These are phyloP conservation scores for Elongisporangium prolatum DNA, from an alignment of 352 stramenopile genomes.

Conservation along the genomic window DNA sequence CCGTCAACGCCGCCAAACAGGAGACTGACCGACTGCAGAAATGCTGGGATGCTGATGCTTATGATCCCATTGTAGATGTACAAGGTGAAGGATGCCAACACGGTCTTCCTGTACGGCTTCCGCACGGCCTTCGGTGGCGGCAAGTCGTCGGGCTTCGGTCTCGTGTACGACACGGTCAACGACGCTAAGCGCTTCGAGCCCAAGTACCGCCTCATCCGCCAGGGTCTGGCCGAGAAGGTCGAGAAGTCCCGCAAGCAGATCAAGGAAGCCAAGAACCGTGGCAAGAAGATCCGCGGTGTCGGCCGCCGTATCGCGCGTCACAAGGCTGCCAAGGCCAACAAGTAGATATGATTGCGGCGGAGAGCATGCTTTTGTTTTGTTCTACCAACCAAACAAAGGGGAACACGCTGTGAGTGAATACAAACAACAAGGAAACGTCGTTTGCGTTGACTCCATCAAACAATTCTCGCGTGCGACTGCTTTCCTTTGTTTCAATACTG, in stretches of 20 bases:
- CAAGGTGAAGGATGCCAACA: slow-evolving; percentile 95
- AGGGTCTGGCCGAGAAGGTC: slow-evolving; percentile 91
- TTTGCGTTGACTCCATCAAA: background rate
- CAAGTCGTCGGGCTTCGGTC: slow-evolving; percentile 97
- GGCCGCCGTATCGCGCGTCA: slow-evolving; percentile 97
- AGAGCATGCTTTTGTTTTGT: background rate
- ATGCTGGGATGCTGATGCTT: background rate
- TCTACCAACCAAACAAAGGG: background rate
- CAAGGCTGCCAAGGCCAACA: slow-evolving; percentile 98
- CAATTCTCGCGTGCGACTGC: background rate
- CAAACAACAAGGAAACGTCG: background rate
- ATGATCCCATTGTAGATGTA: slow-evolving; percentile 73
- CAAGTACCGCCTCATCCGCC: slow-evolving; percentile 96
- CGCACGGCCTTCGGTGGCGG: slow-evolving; percentile 97
- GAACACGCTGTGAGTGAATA: background rate
- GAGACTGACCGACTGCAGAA: background rate
- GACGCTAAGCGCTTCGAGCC: slow-evolving; percentile 98
- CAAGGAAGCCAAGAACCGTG: slow-evolving; percentile 99
- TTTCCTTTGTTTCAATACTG: background rate
- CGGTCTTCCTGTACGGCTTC: slow-evolving; percentile 97
- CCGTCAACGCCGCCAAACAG: background rate
- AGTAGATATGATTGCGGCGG: slow-evolving; percentile 48
- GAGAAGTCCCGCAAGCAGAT: slow-evolving; percentile 98
- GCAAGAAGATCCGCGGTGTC: slow-evolving; percentile 97
- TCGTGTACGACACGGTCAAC: slow-evolving; percentile 99